These are phyloP conservation scores for Microsporum canis DNA, from an alignment of 2,329 filamentous ascomycete genomes.

Conservation along the genomic window DNA sequence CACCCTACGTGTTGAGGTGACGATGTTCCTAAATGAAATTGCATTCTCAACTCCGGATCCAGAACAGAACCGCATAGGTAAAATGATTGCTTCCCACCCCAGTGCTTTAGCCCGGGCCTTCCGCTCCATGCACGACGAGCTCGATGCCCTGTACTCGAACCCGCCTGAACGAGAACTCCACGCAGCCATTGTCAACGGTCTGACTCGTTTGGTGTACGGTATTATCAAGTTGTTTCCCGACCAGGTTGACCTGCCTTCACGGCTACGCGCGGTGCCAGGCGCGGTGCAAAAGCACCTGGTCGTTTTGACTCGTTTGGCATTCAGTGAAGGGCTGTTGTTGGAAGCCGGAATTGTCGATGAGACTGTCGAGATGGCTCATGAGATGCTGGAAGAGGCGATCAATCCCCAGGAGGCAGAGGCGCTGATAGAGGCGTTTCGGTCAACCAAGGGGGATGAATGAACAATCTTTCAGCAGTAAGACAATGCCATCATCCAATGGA, in stretches of 20 bases:
- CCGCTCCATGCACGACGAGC: constrained; percentile 60
- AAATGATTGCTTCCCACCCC: constrained; percentile 56
- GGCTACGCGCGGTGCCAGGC: constrained; percentile 57
- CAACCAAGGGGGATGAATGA: constrained; percentile 23
- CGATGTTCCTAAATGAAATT: constrained; percentile 33
- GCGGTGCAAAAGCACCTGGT: constrained; percentile 74
- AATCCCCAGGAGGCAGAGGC: constrained; percentile 67
- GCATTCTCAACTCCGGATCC: constrained; percentile 36
- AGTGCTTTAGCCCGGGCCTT: constrained; percentile 64
- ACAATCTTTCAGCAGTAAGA: background rate
- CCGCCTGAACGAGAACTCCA: constrained; percentile 37
- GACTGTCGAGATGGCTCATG: constrained; percentile 68
- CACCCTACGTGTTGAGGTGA: constrained; percentile 34
- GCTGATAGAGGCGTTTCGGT: constrained; percentile 38
- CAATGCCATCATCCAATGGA: background rate
- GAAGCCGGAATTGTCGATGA: constrained; percentile 67
- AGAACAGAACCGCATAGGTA: constrained; percentile 43
- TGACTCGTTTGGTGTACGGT: constrained; percentile 50
- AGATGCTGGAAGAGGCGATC: constrained; percentile 66
- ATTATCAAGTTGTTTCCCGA: constrained; percentile 51
- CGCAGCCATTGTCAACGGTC: constrained; percentile 45
- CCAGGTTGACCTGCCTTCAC: constrained; percentile 56
- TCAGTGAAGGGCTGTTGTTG: constrained; percentile 66
- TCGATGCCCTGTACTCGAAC: constrained; percentile 49
- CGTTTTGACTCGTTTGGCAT: constrained; percentile 70